Conservation (phyloP, 2,329 filamentous ascomycete species). For the Sclerotinia trifoliorum region DNA sequence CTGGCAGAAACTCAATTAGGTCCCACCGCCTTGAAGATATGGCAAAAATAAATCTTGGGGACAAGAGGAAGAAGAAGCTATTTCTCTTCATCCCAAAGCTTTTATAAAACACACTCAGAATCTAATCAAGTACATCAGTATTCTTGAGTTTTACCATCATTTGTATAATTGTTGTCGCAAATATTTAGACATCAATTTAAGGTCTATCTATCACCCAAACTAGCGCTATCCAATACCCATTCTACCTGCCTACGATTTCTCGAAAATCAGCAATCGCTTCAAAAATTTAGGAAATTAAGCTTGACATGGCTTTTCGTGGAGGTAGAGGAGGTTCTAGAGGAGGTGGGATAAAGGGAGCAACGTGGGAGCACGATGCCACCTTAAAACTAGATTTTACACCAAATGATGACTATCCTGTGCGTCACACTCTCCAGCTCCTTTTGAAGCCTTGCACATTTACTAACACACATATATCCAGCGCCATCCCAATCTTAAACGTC, state of each 20-base stretch:
- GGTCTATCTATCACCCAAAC: background rate
- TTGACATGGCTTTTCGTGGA: constrained; percentile 34
- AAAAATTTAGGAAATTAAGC: background rate
- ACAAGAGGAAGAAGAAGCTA: background rate
- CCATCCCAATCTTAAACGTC: constrained; percentile 41
- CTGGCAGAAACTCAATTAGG: background rate
- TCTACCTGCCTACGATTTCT: background rate
- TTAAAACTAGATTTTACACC: constrained; percentile 43
- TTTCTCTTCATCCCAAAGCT: background rate
- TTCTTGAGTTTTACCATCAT: background rate
- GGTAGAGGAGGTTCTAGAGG: constrained; percentile 32
- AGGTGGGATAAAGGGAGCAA: constrained; percentile 37
- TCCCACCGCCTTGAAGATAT: background rate
- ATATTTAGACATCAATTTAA: background rate
- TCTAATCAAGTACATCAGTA: background rate
- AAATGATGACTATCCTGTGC: constrained; percentile 48
- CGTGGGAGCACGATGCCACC: constrained; percentile 38
- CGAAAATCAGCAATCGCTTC: background rate
- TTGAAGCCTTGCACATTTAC: background rate
- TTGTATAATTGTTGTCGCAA: background rate
- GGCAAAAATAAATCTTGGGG: constrained; percentile 9
- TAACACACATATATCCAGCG: constrained; percentile 24
- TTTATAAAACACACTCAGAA: background rate
- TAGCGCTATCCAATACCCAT: background rate
- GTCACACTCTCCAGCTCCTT: constrained; percentile 25